These are phyloP conservation scores for Dunaliella sp. DNA, from an alignment of 139 green algal genomes.

Conservation along the genomic window DNA sequence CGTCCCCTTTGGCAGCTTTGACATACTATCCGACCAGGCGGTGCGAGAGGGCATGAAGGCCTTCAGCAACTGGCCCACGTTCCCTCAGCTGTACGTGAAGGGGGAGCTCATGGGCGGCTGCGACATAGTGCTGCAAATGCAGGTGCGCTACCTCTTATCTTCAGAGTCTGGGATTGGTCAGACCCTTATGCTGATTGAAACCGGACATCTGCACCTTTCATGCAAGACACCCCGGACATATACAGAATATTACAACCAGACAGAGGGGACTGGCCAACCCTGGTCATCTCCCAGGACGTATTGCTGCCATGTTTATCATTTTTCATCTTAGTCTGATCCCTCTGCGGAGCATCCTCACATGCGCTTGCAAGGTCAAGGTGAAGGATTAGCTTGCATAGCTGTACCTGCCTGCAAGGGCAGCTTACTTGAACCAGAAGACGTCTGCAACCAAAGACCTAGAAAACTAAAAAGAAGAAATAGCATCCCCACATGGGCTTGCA, in stretches of 20 bases:
- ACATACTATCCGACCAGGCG: conserved; percentile 81
- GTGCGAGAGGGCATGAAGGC: conserved; percentile 86
- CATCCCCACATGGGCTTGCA: too few species aligned
- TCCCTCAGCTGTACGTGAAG: conserved; percentile 67
- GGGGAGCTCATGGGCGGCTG: conserved; percentile 77
- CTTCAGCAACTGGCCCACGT: conserved; percentile 85
- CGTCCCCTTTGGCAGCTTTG: conserved; percentile 72
- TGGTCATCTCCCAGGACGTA: neutral
- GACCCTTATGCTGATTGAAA: neutral
- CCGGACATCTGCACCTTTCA: neutral
- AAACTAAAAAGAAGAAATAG: too few species aligned
- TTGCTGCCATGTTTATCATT: neutral
- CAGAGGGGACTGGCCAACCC: neutral
- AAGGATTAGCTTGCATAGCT: too few species aligned
- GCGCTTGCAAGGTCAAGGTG: too few species aligned
- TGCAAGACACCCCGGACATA: neutral
- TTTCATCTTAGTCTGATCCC: neutral
- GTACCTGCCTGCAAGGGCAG: too few species aligned
- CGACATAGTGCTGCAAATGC: conserved; percentile 72
- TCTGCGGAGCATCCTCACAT: too few species aligned
- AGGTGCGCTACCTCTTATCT: neutral
- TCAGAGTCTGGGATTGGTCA: neutral
- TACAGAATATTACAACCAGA: neutral
- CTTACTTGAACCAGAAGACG: too few species aligned
- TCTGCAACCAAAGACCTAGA: too few species aligned